These are phyloP conservation scores for Inga laurina DNA, from an alignment of 306 rosid genomes.

Conservation along the genomic window DNA sequence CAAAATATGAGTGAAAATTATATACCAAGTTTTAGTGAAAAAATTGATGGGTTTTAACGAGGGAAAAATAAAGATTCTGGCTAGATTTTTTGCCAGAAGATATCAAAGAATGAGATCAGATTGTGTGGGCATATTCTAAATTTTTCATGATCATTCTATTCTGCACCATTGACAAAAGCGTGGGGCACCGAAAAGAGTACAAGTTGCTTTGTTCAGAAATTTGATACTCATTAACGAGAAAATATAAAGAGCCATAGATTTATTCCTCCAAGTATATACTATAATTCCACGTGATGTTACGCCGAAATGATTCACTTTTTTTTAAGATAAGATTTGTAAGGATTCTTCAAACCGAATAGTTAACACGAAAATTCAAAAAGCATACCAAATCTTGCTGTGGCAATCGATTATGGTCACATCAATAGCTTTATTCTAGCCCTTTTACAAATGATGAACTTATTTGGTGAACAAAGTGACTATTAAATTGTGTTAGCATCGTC, in stretches of 20 bases:
- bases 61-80: background rate
- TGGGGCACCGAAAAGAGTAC: background rate
- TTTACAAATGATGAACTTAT: background rate
- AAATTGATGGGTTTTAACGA: background rate
- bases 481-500: background rate
- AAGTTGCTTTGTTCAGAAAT: background rate
- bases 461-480: background rate
- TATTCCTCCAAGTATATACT: background rate
- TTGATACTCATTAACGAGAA: background rate
- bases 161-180: background rate
- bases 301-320: background rate
- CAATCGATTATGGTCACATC: background rate
- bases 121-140: background rate
- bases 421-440: background rate
- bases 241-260: background rate
- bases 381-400: background rate
- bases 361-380: background rate
- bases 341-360: background rate
- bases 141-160: background rate
- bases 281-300: background rate
- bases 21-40: background rate
- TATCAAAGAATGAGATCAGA: background rate
- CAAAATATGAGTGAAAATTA: background rate
- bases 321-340: background rate
- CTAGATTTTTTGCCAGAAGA: background rate